Evolutionary conservation across 345 rosid species (phyloP).

Genomic region (Cardamine occulta): DNA sequence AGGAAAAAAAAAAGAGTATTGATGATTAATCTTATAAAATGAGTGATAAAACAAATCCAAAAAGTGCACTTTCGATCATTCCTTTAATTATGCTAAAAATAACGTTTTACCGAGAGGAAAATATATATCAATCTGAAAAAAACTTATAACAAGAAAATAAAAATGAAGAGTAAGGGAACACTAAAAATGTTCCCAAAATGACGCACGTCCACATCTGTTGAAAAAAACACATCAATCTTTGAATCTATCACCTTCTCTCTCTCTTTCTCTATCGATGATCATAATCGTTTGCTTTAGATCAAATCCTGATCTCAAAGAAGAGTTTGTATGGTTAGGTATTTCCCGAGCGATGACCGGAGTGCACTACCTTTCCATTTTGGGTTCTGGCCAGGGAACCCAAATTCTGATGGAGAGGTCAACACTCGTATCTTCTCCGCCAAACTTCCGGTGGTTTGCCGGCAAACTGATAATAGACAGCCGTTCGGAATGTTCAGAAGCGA

Average conservation of each 20-base stretch:
- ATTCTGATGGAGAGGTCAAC: neutral
- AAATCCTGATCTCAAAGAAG: neutral
- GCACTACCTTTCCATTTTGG: slow-evolving; percentile 27
- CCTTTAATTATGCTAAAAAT: neutral
- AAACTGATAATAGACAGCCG: slow-evolving; percentile 19
- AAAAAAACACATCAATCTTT: slow-evolving; percentile 22
- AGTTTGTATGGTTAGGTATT: slow-evolving; percentile 42
- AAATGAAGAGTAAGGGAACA: neutral
- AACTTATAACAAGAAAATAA: neutral
- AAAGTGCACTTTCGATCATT: neutral
- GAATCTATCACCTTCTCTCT: slow-evolving; percentile 13
- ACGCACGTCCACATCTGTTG: slow-evolving; percentile 39
- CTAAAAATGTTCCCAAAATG: slow-evolving; percentile 27
- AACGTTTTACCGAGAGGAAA: neutral
- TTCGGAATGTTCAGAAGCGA: slow-evolving; percentile 54
- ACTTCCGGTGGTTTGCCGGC: slow-evolving; percentile 47
- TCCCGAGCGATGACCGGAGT: slow-evolving; percentile 30
- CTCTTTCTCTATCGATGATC: slow-evolving; percentile 12
- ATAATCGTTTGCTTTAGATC: slow-evolving; percentile 1
- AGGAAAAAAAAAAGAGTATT: neutral
- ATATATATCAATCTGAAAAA: slow-evolving; percentile 1
- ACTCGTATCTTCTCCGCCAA: neutral
- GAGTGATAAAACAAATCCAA: neutral
- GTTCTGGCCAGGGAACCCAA: slow-evolving; percentile 31
- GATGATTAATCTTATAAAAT: neutral